phyloP scores from a whole-genome alignment of 805 yeast species.

The Saturnispora gosingensis region DNA sequence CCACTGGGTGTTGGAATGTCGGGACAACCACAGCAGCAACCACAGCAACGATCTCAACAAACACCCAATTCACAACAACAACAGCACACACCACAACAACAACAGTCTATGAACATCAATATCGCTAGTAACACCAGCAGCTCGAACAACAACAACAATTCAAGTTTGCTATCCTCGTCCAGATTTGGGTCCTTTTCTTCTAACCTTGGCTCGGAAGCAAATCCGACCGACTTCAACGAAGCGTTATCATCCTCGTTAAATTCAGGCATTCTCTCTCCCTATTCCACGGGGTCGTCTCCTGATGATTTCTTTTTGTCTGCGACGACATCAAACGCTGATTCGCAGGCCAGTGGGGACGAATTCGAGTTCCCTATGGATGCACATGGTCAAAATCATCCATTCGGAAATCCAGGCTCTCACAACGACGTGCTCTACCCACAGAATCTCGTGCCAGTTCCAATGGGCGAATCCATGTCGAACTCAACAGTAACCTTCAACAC shows the following conservation, averaged over 20 bases:
- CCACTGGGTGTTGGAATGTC: background rate
- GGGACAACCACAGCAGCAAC: constrained; percentile 3
- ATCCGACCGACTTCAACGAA: constrained; percentile 25
- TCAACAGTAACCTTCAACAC: constrained; percentile 23
- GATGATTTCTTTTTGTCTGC: constrained; percentile 25
- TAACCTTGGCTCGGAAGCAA: constrained; percentile 20
- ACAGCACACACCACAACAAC: constrained; percentile 7
- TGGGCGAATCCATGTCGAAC: constrained; percentile 24
- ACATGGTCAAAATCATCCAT: background rate
- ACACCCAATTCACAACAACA: constrained; percentile 6
- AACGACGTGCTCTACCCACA: constrained; percentile 13
- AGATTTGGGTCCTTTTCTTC: constrained; percentile 18
- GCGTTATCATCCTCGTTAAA: constrained; percentile 23
- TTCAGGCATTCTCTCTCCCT: constrained; percentile 27
- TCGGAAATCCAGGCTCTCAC: background rate
- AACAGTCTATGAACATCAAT: background rate
- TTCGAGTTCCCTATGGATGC: constrained; percentile 9
- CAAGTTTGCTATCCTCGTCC: constrained; percentile 1
- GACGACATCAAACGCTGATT: constrained; percentile 12
- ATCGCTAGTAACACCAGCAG: background rate
- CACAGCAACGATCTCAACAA: background rate
- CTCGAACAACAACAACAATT: background rate
- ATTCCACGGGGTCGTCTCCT: constrained; percentile 31
- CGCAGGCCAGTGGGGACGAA: constrained; percentile 12
- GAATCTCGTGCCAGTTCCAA: constrained; percentile 18